A percentile compares a stretch with the other conserved stretches of the same genome.
Conservation (phyloP, 805 yeast species). For the Tetrapisispora namnaoensis region DNA sequence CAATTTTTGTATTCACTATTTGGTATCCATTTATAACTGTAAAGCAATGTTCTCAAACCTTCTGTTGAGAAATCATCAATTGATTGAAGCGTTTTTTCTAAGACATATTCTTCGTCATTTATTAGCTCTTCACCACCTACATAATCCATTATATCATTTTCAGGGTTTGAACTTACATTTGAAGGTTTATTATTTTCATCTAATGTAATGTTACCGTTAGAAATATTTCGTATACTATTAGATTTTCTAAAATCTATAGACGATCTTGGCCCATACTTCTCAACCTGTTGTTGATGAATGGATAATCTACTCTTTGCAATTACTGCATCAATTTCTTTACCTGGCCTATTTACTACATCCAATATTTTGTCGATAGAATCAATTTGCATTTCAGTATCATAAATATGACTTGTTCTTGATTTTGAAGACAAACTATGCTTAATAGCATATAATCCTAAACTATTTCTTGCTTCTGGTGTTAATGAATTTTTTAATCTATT, state of each 20-base stretch:
- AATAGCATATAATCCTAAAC: constrained; percentile 25
- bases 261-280: constrained; percentile 35
- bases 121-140: constrained; percentile 49
- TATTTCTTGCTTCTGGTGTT: constrained; percentile 16
- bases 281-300: constrained; percentile 47
- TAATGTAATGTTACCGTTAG: too few relatives aligned
- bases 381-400: constrained; percentile 24
- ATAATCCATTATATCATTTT: constrained; percentile 23
- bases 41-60: constrained; percentile 83
- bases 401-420: constrained; percentile 7
- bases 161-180: background rate
- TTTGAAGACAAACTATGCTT: constrained; percentile 21
- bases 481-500: constrained; percentile 27
- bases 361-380: constrained; percentile 44
- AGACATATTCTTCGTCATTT: constrained; percentile 60
- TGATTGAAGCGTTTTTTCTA: constrained; percentile 81
- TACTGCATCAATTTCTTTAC: constrained; percentile 44
- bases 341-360: constrained; percentile 34
- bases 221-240: too few relatives aligned
- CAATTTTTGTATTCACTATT: constrained; percentile 52
- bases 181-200: background rate
- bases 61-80: constrained; percentile 92
- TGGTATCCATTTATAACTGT: constrained; percentile 66
- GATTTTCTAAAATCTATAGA: constrained; percentile 3
- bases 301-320: constrained; percentile 46